These are phyloP conservation scores for Ochetophila trinervis DNA, from an alignment of 306 rosid genomes.

Conservation along the genomic window DNA sequence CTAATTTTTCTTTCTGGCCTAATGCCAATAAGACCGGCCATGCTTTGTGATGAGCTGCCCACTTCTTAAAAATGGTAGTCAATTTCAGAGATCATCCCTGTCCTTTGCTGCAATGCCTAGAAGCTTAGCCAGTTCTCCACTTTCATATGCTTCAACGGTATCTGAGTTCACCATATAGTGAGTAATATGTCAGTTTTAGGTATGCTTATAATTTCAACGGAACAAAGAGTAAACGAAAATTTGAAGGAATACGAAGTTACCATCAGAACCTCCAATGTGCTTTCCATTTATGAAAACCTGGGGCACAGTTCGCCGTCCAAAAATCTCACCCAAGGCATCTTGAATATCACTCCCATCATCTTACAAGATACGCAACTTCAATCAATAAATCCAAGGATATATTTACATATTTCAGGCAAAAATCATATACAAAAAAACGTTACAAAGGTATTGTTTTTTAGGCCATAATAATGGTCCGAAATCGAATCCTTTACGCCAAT, in stretches of 20 bases:
- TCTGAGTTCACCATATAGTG: slow-evolving; percentile 44
- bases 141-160: slow-evolving; percentile 69
- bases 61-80: background rate
- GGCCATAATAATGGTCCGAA: no score
- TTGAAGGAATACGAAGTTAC: slow-evolving; percentile 34
- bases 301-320: slow-evolving; percentile 91
- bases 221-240: background rate
- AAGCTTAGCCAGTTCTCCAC: slow-evolving; percentile 62
- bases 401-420: background rate
- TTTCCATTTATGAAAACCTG: slow-evolving; percentile 81
- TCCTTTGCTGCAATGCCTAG: slow-evolving; percentile 48
- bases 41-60: no score
- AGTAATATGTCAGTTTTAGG: background rate
- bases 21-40: no score
- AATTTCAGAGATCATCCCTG: slow-evolving; percentile 58
- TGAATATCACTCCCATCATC: slow-evolving; percentile 76
- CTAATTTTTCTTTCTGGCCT: no score
- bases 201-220: background rate
- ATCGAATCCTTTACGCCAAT: no score
- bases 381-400: slow-evolving; percentile 3
- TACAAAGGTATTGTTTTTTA: no score
- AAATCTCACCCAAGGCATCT: slow-evolving; percentile 51
- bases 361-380: slow-evolving; percentile 27
- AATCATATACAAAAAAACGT: background rate
- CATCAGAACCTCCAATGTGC: slow-evolving; percentile 95